Conservation (phyloP, 1,284 basidiomycete species). For the Erythrobasidium hasegawianum region DNA sequence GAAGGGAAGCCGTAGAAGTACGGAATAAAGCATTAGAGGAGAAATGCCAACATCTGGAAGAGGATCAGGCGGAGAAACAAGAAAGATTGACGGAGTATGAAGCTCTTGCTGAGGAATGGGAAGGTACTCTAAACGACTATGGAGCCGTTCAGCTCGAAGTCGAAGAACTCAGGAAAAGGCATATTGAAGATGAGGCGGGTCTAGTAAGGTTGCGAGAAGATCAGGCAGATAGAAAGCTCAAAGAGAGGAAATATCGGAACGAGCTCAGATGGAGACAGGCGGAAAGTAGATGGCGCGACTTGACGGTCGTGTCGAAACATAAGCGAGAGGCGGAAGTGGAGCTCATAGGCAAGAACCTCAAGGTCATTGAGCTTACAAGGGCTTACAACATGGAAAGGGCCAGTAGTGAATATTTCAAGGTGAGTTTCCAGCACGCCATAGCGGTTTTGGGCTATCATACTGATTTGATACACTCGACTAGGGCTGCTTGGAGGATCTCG, state of each 20-base stretch:
- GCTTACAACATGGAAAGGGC: conserved; percentile 1
- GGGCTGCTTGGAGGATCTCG: too few species aligned
- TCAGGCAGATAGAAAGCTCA: conserved; percentile 4
- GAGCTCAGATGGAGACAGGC: conserved; percentile 9
- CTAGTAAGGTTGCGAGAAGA: conserved; percentile 1
- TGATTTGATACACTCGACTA: too few species aligned
- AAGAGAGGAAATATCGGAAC: conserved; percentile 7
- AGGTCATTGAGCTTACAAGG: neutral
- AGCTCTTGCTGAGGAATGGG: conserved; percentile 17
- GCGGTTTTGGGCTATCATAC: too few species aligned
- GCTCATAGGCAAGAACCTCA: neutral
- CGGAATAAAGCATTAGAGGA: conserved; percentile 7
- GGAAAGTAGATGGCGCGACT: conserved; percentile 8
- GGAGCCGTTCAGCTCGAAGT: neutral
- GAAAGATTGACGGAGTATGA: conserved; percentile 11
- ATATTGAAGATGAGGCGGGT: neutral
- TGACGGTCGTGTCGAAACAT: neutral
- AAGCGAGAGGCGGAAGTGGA: neutral
- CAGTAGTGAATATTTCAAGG: neutral
- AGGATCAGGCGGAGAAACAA: conserved; percentile 1
- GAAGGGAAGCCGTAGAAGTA: neutral
- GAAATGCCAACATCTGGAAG: conserved; percentile 3
- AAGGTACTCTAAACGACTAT: conserved; percentile 8
- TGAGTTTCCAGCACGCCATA: too few species aligned
- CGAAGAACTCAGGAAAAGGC: neutral